Conservation (phyloP, 2,329 filamentous ascomycete genomes). For the Zymoseptoria ardabiliae region DNA sequence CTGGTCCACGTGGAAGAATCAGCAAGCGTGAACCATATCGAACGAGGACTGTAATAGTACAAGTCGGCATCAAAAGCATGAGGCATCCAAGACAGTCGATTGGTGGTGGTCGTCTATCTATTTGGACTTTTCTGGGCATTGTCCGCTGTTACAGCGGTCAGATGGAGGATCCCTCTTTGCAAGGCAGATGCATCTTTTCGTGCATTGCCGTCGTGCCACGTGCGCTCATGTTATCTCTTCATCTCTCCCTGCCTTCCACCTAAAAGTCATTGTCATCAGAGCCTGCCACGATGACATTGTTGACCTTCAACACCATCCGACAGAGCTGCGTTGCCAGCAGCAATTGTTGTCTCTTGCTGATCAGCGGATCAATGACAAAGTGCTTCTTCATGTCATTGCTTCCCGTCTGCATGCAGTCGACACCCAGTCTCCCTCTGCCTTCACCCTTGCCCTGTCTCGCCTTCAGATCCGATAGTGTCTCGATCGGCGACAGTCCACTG, state of each 20-base stretch:
- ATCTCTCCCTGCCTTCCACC: neutral
- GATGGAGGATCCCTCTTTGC: neutral
- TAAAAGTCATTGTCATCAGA: constrained; percentile 81
- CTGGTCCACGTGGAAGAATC: neutral
- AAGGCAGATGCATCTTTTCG: too few relatives aligned
- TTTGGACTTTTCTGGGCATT: neutral
- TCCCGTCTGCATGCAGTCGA: constrained; percentile 95
- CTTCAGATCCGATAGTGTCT: constrained; percentile 91
- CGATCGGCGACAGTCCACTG: constrained; percentile 90
- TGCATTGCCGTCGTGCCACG: neutral
- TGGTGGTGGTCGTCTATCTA: neutral
- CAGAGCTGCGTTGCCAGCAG: constrained; percentile 94
- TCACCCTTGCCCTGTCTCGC: constrained; percentile 84
- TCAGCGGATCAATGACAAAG: constrained; percentile 96
- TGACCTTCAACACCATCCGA: constrained; percentile 93
- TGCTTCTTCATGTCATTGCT: constrained; percentile 96
- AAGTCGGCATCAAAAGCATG: too few relatives aligned
- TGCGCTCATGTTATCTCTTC: neutral
- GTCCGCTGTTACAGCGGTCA: neutral
- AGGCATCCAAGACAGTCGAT: neutral
- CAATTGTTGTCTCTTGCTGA: constrained; percentile 95
- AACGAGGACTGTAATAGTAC: too few relatives aligned
- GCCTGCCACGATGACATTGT: constrained; percentile 90
- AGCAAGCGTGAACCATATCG: neutral
- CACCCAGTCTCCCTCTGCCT: constrained; percentile 69